A percentile compares a stretch with the other conserved stretches of the same genome.
Evolutionary conservation across 2,329 filamentous ascomycete species (phyloP).

Genomic region (Fusarium gaditjirri): DNA sequence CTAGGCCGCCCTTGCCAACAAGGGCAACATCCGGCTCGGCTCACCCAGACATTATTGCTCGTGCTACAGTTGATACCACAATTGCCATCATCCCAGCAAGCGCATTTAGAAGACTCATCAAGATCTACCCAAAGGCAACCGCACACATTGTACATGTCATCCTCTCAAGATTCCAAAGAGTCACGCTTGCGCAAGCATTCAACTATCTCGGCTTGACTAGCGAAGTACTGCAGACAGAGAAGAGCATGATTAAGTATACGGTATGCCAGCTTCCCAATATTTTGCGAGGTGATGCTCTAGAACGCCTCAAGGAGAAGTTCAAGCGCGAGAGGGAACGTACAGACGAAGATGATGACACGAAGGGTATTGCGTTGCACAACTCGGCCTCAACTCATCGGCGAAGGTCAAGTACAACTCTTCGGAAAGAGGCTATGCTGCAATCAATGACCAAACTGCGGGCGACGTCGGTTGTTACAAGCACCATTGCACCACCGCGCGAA

Average conservation of each 20-base stretch:
- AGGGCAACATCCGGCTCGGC: slow-evolving; percentile 75
- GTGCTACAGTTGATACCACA: slow-evolving; percentile 94
- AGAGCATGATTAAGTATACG: slow-evolving; percentile 92
- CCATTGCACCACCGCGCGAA: slow-evolving; percentile 55
- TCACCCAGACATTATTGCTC: slow-evolving; percentile 96
- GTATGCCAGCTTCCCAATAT: slow-evolving; percentile 92
- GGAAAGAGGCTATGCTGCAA: slow-evolving; percentile 83
- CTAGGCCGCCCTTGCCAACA: slow-evolving; percentile 55
- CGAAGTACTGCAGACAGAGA: slow-evolving; percentile 92
- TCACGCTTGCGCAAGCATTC: slow-evolving; percentile 94
- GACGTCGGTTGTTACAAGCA: slow-evolving; percentile 55
- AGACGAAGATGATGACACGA: slow-evolving; percentile 79
- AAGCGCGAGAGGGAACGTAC: slow-evolving; percentile 83
- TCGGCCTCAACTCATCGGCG: slow-evolving; percentile 71
- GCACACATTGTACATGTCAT: slow-evolving; percentile 99
- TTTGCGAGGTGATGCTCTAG: slow-evolving; percentile 82
- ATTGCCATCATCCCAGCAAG: slow-evolving; percentile 98
- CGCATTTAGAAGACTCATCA: slow-evolving; percentile 90
- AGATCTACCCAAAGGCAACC: slow-evolving; percentile 94
- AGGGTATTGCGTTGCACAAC: slow-evolving; percentile 96
- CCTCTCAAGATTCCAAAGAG: slow-evolving; percentile 89
- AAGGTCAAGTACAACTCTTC: slow-evolving; percentile 77
- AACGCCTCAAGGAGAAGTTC: slow-evolving; percentile 93
- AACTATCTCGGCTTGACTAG: slow-evolving; percentile 91
- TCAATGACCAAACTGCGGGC: slow-evolving; percentile 65